Evolutionary conservation across 2,329 filamentous ascomycete genomes (phyloP), one percentile per base, ranked within the genome.

Genomic region (Passalora sequoiae): DNA sequence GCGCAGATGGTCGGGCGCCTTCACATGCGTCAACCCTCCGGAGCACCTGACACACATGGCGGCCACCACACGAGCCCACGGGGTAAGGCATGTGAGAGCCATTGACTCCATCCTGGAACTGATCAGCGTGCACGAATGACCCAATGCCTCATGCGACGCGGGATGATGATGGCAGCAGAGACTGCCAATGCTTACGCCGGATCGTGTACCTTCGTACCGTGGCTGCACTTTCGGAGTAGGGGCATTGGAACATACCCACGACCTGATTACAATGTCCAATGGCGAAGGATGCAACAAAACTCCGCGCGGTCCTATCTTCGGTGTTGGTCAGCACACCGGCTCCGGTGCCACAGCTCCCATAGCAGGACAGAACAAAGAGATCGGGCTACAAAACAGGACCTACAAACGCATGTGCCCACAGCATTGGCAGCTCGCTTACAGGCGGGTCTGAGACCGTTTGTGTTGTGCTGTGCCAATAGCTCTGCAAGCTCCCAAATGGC

Each of bases 381-480:
- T 33, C 30, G 30, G 30, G 20, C 16, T 21, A 8, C 33, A 20
- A 36, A 20, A 15, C 8, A 24, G 20, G 15, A 20, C 21, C 19
- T 4, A 20, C 17, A 36, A n/a, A 36, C 16, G n/a, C 15, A 7
- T 9, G 19, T 20, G 13, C 3, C 16, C n/a, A n/a, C 33, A 20
- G 9, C 33, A 17, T 8, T 36, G 21, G 33, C 17, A 36, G 20
- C 33, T 44, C 49, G 40, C 49, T 45, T 51, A 51, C 22, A 35
- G 32, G 41, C 45, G 48, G 41, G 43, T 28, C 38, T 29, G 12
- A 17, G 19, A 20, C 19, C 37, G 36, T 42, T 38, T 42, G 32
- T 38, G 43, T 27, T 32, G 20, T 31, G 24, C 33, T 12, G 20
- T 36, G 33, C 33, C 20, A 36, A 36, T 36, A 20, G 33, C 33